Base-by-base conservation (phyloP, 768 basidiomycete genomes). In the Phanerochaete carnosa region DNA sequence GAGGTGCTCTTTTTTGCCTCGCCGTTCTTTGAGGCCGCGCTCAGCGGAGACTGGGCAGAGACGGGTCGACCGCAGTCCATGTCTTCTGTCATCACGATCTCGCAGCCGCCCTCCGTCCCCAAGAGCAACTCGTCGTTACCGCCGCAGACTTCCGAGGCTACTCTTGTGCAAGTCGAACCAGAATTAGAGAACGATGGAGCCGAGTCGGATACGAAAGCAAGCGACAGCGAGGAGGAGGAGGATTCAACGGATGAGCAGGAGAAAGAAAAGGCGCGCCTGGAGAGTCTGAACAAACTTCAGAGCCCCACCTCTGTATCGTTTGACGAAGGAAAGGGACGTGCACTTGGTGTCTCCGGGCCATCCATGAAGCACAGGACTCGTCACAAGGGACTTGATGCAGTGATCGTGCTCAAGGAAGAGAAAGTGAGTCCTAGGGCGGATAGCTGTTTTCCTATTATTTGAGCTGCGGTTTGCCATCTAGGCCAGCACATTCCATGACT, bases 11-110 rank as follows among this genome's bases (percentile, higher is more conserved):
- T 88, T 74, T 96, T 94, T 70, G 90, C 94, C 3, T 95, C 93
- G n/a, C 92, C 94, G 0, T 96, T 96, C 79, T 96, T 96, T 72
- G 89, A 95, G 73, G 92, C 92, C 19, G 88, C 93, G 9, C 77
- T 96, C 50, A 92, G 92, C 66, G 94, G 94, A 8, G 85, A 91
- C 68, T 96, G 94, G 94, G 90, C 90, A 13, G 94, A 96, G 75
- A 95, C 78, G 3, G 61, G 87, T 33, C 81, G 90, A 39, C 90
- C 88, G 22, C 83, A 79, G 25, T 92, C 89, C 58, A 85, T 89
- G 79, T 91, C 88, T 26, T 92, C 91, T 52, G 80, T 92, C 32
- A 89, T 93, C 69, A 93, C 92, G 23, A 90, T 94, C 55, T 89
- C 90, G 2, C 89, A 92, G 65, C 86, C 88, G 0, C 86, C 87